Conservation (phyloP, 225 moss, liverwort and hornwort genomes). For the Physcomitrium patens region DNA sequence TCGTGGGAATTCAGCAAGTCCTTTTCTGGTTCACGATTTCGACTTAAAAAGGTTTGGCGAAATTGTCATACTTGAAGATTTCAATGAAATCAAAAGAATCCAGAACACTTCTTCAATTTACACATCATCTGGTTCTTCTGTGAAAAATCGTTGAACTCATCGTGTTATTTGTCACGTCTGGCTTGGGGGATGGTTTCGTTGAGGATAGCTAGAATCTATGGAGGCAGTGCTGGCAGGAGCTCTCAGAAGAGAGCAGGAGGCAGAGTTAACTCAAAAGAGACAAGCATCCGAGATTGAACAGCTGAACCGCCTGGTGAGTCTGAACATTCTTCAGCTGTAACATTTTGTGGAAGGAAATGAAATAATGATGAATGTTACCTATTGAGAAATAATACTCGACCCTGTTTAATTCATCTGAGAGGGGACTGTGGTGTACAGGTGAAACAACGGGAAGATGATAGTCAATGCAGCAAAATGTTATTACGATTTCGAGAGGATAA, state of each 20-base stretch:
- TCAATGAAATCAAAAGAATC: not conserved
- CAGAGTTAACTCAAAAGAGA: constrained; percentile 46
- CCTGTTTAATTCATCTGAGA: constrained; percentile 27
- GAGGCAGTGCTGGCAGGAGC: constrained; percentile 62
- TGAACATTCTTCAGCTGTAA: not conserved
- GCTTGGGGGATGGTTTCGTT: constrained; percentile 18
- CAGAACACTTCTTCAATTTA: constrained; percentile 8
- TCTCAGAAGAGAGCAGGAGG: constrained; percentile 67
- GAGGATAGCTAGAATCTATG: constrained; percentile 56
- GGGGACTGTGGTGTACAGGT: constrained; percentile 35
- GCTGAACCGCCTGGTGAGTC: constrained; percentile 58
- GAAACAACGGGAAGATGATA: constrained; percentile 65
- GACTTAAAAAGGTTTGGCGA: constrained; percentile 60
- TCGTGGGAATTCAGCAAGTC: constrained; percentile 58
- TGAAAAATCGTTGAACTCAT: constrained; percentile 1
- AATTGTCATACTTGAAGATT: not conserved
- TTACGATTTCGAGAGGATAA: constrained; percentile 74
- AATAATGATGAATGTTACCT: not conserved
- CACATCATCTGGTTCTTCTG: not conserved
- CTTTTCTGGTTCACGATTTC: constrained; percentile 44
- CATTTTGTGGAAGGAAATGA: not conserved
- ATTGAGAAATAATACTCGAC: not conserved
- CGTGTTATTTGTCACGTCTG: not conserved
- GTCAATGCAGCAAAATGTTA: constrained; percentile 69
- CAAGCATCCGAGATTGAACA: constrained; percentile 65